Conservation (phyloP, 202 grass and related monocot genomes). For the Bolboschoenoplectus hybrid region DNA sequence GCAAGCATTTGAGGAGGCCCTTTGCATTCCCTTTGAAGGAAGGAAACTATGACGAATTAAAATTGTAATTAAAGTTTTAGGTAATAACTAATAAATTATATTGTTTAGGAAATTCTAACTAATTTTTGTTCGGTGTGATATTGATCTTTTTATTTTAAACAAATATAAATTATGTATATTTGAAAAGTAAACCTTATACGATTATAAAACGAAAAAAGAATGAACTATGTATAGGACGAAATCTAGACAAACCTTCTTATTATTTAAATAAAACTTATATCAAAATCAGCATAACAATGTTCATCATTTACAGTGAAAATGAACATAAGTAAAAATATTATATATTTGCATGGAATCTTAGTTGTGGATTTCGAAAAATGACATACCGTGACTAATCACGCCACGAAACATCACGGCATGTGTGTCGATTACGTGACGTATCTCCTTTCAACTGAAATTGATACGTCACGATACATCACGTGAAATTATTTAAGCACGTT, state of each 20-base stretch:
- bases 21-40: constrained; percentile 10
- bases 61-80: not conserved
- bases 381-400: no score
- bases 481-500: no score
- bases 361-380: no score
- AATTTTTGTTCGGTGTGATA: not conserved
- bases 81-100: no score
- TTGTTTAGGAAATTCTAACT: no score
- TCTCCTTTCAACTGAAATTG: no score
- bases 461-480: no score
- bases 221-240: not conserved
- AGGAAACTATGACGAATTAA: not conserved
- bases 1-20: not conserved
- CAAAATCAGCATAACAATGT: not conserved
- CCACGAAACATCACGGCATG: no score
- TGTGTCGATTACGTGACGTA: no score
- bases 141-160: not conserved
- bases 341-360: not conserved
- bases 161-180: not conserved
- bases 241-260: not conserved
- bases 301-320: not conserved
- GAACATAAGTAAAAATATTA: not conserved
- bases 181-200: not conserved
- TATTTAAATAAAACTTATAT: not conserved
- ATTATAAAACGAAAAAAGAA: not conserved